Conservation (phyloP, 2,329 filamentous ascomycete genomes). For the Colletotrichum gigasporum region DNA sequence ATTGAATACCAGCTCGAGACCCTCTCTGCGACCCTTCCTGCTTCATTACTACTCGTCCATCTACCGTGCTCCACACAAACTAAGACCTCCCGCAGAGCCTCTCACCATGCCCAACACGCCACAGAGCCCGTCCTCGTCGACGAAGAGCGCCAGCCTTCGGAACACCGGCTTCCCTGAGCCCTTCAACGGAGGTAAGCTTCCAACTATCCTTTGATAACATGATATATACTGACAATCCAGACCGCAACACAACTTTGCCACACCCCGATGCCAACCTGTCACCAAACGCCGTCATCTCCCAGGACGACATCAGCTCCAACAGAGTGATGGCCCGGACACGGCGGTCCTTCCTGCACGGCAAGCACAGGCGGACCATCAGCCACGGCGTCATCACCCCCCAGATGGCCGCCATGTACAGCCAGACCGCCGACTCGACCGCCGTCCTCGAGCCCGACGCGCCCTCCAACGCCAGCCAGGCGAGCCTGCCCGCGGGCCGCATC, state of each 20-base stretch:
- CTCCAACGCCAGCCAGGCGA: slow-evolving; percentile 17
- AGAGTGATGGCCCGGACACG: slow-evolving; percentile 53
- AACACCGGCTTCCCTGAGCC: slow-evolving; percentile 64
- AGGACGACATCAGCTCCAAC: slow-evolving; percentile 59
- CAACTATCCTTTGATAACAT: not conserved
- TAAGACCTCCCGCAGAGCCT: slow-evolving; percentile 25
- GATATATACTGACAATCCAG: slow-evolving; percentile 38
- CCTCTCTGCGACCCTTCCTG: not conserved
- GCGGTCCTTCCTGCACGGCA: slow-evolving; percentile 57
- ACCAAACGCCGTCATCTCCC: slow-evolving; percentile 64
- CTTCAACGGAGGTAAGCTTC: slow-evolving; percentile 54
- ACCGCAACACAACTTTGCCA: slow-evolving; percentile 67
- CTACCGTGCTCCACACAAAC: slow-evolving; percentile 14
- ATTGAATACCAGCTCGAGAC: slow-evolving; percentile 11
- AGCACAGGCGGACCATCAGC: slow-evolving; percentile 56
- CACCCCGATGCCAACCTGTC: slow-evolving; percentile 70
- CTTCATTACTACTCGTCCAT: not conserved
- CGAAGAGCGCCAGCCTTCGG: slow-evolving; percentile 26
- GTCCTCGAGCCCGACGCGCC: slow-evolving; percentile 16
- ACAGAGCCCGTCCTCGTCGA: slow-evolving; percentile 24
- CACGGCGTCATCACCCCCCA: slow-evolving; percentile 54
- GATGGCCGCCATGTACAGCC: slow-evolving; percentile 44
- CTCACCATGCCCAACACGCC: slow-evolving; percentile 24
- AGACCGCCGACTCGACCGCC: slow-evolving; percentile 29
- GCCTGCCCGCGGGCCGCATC: slow-evolving; percentile 23